Percentiles rank a stretch among this genome's conserved stretches.
phyloP scores from a whole-genome alignment of 495 filamentous ascomycete genomes.

The Aspergillus saccharolyticus region DNA sequence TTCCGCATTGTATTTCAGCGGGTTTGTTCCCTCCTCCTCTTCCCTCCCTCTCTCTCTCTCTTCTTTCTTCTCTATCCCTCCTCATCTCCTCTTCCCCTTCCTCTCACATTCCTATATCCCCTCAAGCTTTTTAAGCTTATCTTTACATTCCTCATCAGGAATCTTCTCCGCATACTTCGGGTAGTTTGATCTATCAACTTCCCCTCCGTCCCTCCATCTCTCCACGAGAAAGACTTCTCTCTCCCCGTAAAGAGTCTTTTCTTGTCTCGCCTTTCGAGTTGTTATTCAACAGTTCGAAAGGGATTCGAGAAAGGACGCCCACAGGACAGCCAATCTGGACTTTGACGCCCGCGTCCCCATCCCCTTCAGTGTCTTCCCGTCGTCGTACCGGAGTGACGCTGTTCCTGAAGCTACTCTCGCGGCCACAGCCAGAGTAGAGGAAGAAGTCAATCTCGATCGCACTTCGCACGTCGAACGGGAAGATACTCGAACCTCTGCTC shows the following conservation, averaged over 20 bases:
- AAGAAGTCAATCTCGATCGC: slow-evolving; percentile 77
- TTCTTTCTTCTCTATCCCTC: slow-evolving; percentile 13
- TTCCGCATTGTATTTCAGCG: slow-evolving; percentile 8
- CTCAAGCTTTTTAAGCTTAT: slow-evolving; percentile 27
- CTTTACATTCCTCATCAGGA: slow-evolving; percentile 16
- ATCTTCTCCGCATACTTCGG: slow-evolving; percentile 14
- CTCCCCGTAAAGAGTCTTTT: slow-evolving; percentile 55
- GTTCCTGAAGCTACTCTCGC: slow-evolving; percentile 70
- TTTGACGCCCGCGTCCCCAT: slow-evolving; percentile 99
- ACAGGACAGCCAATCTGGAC: slow-evolving; percentile 94
- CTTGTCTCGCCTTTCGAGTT: slow-evolving; percentile 92
- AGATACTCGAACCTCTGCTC: slow-evolving; percentile 69
- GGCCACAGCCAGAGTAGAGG: slow-evolving; percentile 66
- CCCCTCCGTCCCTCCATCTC: slow-evolving; percentile 15
- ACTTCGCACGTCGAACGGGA: slow-evolving; percentile 85
- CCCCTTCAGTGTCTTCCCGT: slow-evolving; percentile 99
- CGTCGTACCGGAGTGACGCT: slow-evolving; percentile 90
- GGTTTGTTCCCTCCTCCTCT: slow-evolving; percentile 8
- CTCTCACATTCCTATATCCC: slow-evolving; percentile 15
- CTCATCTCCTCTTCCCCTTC: slow-evolving; percentile 10
- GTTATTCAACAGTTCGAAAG: slow-evolving; percentile 73
- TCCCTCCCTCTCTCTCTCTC: slow-evolving; percentile 7
- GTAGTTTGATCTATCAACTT: slow-evolving; percentile 23
- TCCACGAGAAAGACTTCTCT: slow-evolving; percentile 40
- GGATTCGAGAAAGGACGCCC: slow-evolving; percentile 86